Evolutionary conservation across 1,284 basidiomycete species (phyloP).

Genomic region (Singerocomus rubriflavus): DNA sequence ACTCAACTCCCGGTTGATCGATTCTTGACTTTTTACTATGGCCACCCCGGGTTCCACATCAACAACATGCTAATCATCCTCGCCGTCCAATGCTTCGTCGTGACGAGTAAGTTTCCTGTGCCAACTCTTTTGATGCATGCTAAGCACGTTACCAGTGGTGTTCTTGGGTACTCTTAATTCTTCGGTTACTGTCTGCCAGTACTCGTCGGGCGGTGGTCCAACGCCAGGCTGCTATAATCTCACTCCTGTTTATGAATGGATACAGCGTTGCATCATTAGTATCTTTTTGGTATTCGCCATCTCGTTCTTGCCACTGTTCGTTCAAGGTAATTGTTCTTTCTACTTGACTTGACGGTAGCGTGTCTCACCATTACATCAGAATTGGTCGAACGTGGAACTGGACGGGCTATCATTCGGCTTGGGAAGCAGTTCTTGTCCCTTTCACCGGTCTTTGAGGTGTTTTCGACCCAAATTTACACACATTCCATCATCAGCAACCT

Average conservation of each 20-base stretch:
- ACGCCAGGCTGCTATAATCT: constrained; percentile 89
- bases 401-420: constrained; percentile 84
- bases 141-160: constrained; percentile 55
- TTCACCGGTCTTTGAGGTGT: constrained; percentile 95
- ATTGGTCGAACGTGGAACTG: constrained; percentile 88
- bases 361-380: constrained; percentile 47
- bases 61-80: constrained; percentile 99
- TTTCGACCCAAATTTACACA: constrained; percentile 94
- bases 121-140: not conserved
- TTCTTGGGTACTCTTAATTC: constrained; percentile 90
- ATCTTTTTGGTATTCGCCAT: constrained; percentile 98
- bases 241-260: constrained; percentile 87
- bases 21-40: constrained; percentile 99
- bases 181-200: constrained; percentile 74
- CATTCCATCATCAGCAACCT: constrained; percentile 94
- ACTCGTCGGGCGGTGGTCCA: constrained; percentile 68
- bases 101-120: constrained; percentile 60
- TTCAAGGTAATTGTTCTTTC: constrained; percentile 68
- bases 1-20: constrained; percentile 98
- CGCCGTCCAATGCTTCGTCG: constrained; percentile 90
- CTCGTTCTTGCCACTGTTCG: constrained; percentile 87
- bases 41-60: constrained; percentile 99
- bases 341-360: not conserved
- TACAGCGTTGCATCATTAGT: constrained; percentile 90
- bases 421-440: constrained; percentile 90